phyloP scores from a whole-genome alignment of 768 basidiomycete genomes.

The Aureoboletus auriporus region DNA sequence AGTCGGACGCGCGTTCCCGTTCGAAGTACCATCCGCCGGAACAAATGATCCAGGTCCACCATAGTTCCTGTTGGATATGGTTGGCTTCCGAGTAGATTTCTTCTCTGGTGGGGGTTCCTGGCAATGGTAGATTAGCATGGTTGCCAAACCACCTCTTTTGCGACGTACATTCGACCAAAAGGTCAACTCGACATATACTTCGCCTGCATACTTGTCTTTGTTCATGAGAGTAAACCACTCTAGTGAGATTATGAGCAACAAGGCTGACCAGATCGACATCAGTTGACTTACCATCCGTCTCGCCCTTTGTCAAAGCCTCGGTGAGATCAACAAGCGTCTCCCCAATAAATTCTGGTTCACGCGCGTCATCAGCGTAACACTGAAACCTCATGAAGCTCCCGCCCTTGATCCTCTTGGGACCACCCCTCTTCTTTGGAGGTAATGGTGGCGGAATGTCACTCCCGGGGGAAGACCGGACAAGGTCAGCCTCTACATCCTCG shows the following conservation, averaged over 20 bases:
- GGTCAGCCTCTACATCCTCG: slow-evolving; percentile 66
- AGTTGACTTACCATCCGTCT: slow-evolving; percentile 80
- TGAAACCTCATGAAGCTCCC: slow-evolving; percentile 73
- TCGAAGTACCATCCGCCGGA: slow-evolving; percentile 40
- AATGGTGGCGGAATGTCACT: slow-evolving; percentile 58
- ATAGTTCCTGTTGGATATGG: slow-evolving; percentile 57
- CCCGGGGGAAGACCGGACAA: slow-evolving; percentile 37
- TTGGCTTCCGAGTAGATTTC: slow-evolving; percentile 47
- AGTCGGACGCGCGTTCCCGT: slow-evolving; percentile 17
- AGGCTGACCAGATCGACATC: slow-evolving; percentile 1
- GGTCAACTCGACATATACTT: slow-evolving; percentile 93
- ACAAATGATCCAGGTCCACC: slow-evolving; percentile 77
- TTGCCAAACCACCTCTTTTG: not conserved
- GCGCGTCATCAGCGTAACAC: slow-evolving; percentile 92
- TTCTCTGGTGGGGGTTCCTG: slow-evolving; percentile 81
- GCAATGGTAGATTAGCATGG: slow-evolving; percentile 6
- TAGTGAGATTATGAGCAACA: slow-evolving; percentile 30
- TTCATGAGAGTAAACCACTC: slow-evolving; percentile 92
- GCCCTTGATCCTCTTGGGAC: slow-evolving; percentile 55
- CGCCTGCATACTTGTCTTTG: slow-evolving; percentile 93
- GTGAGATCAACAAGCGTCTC: slow-evolving; percentile 85
- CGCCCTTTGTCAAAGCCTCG: slow-evolving; percentile 89
- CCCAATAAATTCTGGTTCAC: slow-evolving; percentile 95
- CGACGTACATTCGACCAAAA: slow-evolving; percentile 87
- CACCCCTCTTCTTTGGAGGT: slow-evolving; percentile 58